Evolutionary conservation across 2,329 filamentous ascomycete genomes (phyloP).

Genomic region (Talaromyces rugulosus): DNA sequence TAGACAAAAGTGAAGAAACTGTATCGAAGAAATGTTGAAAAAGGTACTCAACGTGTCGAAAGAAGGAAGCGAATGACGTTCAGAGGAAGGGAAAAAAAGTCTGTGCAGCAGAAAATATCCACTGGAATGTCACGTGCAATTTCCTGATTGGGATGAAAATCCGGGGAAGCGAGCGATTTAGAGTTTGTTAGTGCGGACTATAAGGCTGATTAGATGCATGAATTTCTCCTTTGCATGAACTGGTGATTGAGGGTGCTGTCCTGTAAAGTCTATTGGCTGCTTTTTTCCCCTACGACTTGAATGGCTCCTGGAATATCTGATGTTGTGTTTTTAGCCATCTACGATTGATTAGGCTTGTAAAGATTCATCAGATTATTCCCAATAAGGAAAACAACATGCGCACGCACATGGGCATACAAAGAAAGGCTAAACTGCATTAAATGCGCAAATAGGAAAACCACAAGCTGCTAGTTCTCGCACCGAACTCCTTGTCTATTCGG

Average conservation of each 20-base stretch:
- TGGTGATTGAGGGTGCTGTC: background rate
- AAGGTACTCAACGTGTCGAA: background rate
- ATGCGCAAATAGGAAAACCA: background rate
- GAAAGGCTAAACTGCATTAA: background rate
- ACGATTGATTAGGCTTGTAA: background rate
- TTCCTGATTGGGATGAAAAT: slow-evolving; percentile 9
- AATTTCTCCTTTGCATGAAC: background rate
- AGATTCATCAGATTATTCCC: background rate
- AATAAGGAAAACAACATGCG: background rate
- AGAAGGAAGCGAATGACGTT: background rate
- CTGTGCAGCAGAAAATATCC: background rate
- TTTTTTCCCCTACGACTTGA: background rate
- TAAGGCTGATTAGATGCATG: background rate
- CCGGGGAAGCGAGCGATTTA: slow-evolving; percentile 6
- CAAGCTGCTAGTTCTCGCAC: too few species aligned
- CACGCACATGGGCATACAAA: background rate
- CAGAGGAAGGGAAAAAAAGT: background rate
- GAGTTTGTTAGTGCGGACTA: background rate
- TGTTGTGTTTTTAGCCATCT: too few species aligned
- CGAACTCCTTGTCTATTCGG: background rate
- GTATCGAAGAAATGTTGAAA: background rate
- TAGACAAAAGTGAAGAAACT: background rate
- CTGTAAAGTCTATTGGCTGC: background rate
- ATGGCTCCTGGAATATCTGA: background rate
- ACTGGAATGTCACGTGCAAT: slow-evolving; percentile 7